Conservation (phyloP, 169 alveolate species). For the Cryptosporidium parvum region DNA sequence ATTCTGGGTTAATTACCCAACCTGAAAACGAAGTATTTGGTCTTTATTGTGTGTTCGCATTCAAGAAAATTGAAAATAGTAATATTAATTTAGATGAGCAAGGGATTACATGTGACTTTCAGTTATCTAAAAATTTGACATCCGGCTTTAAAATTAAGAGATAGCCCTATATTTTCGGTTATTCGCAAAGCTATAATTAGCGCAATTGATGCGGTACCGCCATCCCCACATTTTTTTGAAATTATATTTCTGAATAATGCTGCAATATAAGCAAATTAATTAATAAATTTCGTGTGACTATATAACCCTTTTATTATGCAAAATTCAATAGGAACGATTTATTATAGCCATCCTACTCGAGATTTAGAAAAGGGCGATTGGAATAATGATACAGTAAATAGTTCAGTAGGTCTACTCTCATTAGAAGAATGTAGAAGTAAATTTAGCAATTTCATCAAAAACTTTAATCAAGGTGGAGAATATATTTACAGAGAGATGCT, state of each 20-base stretch:
- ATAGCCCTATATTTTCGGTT: background rate
- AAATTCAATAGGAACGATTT: constrained; percentile 33
- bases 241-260: background rate
- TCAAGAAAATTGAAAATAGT: background rate
- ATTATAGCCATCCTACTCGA: constrained; percentile 33
- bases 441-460: constrained; percentile 70
- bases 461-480: constrained; percentile 75
- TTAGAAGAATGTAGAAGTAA: constrained; percentile 52
- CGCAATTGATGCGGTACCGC: constrained; percentile 1
- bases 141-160: constrained; percentile 45
- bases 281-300: background rate
- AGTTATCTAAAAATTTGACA: background rate
- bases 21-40: constrained; percentile 48
- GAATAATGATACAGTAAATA: constrained; percentile 18
- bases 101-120: background rate
- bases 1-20: constrained; percentile 43
- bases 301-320: constrained; percentile 15
- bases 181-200: background rate
- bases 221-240: constrained; percentile 9
- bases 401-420: constrained; percentile 15
- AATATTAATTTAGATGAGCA: background rate
- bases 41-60: constrained; percentile 57
- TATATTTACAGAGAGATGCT: constrained; percentile 78
- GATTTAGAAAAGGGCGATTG: constrained; percentile 29
- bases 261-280: background rate